phyloP scores from a whole-genome alignment of 2,329 filamentous ascomycete species.

The Zymoseptoria tritici region DNA sequence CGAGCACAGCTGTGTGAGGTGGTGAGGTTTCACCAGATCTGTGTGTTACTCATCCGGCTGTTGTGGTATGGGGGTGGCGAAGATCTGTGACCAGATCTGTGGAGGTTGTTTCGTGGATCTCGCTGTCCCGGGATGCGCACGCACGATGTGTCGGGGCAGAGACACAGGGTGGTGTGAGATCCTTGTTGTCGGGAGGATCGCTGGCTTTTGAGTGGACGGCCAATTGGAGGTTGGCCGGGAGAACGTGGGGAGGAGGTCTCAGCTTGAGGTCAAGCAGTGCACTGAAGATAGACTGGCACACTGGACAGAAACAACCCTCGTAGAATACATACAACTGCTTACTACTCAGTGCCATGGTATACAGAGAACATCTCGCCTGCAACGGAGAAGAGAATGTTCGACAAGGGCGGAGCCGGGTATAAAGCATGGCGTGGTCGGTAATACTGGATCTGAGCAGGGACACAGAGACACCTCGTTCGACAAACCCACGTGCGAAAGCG shows the following conservation, averaged over 20 bases:
- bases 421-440: neutral
- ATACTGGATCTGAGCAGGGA: neutral
- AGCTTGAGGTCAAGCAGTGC: too few species aligned
- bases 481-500: neutral
- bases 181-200: neutral
- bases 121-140: neutral
- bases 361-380: too few species aligned
- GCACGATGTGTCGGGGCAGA: neutral
- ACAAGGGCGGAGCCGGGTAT: neutral
- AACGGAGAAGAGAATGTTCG: too few species aligned
- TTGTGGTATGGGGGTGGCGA: neutral
- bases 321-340: neutral
- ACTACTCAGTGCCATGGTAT: too few species aligned
- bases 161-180: neutral
- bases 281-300: neutral
- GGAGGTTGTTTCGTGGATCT: neutral
- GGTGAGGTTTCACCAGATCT: neutral
- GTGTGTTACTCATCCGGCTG: neutral
- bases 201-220: neutral
- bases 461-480: neutral
- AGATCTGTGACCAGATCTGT: neutral
- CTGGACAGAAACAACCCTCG: neutral
- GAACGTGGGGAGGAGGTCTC: neutral
- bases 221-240: neutral
- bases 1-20: too few species aligned